A percentile compares a stretch with the other conserved stretches of the same genome.
Conservation (phyloP, 2,329 filamentous ascomycete species). For the Fusarium burgessii region DNA sequence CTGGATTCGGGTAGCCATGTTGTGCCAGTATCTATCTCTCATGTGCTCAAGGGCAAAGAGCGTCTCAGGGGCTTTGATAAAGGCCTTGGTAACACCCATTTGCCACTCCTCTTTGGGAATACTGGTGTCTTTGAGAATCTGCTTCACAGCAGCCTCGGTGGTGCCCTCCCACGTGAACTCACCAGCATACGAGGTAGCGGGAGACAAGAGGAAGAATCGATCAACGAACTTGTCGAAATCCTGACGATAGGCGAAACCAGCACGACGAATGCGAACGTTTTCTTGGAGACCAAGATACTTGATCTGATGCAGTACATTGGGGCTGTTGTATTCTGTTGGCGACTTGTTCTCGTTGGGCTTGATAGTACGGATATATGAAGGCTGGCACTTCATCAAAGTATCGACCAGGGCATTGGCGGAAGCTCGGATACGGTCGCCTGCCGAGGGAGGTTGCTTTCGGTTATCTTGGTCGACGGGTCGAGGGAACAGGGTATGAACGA, state of each 20-base stretch:
- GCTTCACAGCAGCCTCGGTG: slow-evolving; percentile 85
- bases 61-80: slow-evolving; percentile 98
- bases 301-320: slow-evolving; percentile 96
- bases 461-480: slow-evolving; percentile 96
- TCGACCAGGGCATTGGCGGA: slow-evolving; percentile 96
- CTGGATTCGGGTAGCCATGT: slow-evolving; percentile 98
- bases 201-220: slow-evolving; percentile 94
- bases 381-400: slow-evolving; percentile 96
- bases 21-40: slow-evolving; percentile 98
- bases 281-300: slow-evolving; percentile 99
- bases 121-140: slow-evolving; percentile 95
- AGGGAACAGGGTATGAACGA: slow-evolving; percentile 90
- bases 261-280: slow-evolving; percentile 96
- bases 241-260: slow-evolving; percentile 96
- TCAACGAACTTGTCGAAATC: slow-evolving; percentile 99
- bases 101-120: slow-evolving; percentile 97
- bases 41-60: slow-evolving; percentile 97
- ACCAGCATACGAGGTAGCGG: slow-evolving; percentile 94
- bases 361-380: slow-evolving; percentile 98
- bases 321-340: slow-evolving; percentile 88
- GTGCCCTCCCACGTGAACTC: slow-evolving; percentile 97
- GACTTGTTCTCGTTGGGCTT: slow-evolving; percentile 99
- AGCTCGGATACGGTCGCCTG: slow-evolving; percentile 93
- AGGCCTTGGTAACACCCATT: slow-evolving; percentile 95
- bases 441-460: slow-evolving; percentile 90